Percentiles rank a stretch among this genome's conserved stretches.
Evolutionary conservation across 2,329 filamentous ascomycete genomes (phyloP).

Genomic region (Fusarium drepaniforme): DNA sequence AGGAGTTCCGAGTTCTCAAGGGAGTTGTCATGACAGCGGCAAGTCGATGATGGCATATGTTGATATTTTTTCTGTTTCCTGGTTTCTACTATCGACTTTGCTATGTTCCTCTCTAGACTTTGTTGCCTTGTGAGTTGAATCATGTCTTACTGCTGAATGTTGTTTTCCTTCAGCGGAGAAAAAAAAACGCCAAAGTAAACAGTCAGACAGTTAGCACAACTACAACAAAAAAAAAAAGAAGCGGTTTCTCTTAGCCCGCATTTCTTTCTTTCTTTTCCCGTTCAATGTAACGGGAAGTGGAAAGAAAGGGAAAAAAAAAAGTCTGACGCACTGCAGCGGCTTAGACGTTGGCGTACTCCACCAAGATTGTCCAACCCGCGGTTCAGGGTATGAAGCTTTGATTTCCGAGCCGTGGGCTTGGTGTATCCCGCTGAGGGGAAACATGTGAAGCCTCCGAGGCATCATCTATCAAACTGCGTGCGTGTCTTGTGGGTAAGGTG

Average conservation of each 20-base stretch:
- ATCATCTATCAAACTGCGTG: not conserved
- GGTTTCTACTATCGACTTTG: not conserved
- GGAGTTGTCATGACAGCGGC: slow-evolving; percentile 18
- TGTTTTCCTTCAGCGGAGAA: not conserved
- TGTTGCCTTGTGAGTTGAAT: not conserved
- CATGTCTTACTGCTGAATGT: not conserved
- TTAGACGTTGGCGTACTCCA: not conserved
- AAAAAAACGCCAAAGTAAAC: not conserved
- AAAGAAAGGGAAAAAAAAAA: not conserved
- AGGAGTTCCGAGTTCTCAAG: not conserved
- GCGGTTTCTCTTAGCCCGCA: not conserved
- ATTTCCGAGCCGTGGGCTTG: not conserved
- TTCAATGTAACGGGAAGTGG: not conserved
- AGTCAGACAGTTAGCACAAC: slow-evolving; percentile 1
- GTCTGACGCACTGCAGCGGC: not conserved
- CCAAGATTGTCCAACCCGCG: not conserved
- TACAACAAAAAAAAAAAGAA: not conserved
- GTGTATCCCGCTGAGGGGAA: not conserved
- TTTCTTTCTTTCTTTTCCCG: not conserved
- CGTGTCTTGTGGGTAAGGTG: not conserved
- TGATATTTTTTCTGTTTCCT: not conserved
- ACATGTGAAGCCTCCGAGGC: not conserved
- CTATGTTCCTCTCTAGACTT: not conserved
- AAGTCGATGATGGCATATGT: not conserved
- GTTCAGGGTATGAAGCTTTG: not conserved